Evolutionary conservation across 495 filamentous ascomycete genomes (phyloP).

Genomic region (Podospora bellae-mahoneyi): DNA sequence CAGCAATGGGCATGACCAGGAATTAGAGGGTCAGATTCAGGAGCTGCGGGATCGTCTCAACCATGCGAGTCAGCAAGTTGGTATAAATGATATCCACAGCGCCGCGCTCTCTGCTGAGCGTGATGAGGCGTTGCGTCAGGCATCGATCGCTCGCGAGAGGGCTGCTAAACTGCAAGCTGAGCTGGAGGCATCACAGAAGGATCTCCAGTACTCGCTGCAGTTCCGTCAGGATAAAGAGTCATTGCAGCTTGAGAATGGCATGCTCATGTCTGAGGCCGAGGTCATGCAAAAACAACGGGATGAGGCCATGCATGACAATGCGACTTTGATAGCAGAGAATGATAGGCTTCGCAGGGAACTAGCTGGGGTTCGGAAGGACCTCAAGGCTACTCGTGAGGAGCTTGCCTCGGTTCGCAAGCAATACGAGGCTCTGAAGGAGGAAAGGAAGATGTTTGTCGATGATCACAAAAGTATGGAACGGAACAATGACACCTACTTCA

Average conservation of each 20-base stretch:
- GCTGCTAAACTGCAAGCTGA: slow-evolving; percentile 45
- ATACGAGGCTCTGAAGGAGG: slow-evolving; percentile 31
- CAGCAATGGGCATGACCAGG: slow-evolving; percentile 31
- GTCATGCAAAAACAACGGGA: slow-evolving; percentile 31
- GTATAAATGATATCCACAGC: slow-evolving; percentile 46
- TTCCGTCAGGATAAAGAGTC: slow-evolving; percentile 34
- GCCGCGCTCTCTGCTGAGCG: slow-evolving; percentile 45
- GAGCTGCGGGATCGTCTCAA: slow-evolving; percentile 42
- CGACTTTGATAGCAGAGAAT: slow-evolving; percentile 32
- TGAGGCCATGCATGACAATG: slow-evolving; percentile 26
- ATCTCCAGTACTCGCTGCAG: slow-evolving; percentile 35
- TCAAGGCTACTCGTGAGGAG: slow-evolving; percentile 35
- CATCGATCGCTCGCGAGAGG: slow-evolving; percentile 40
- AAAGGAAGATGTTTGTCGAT: slow-evolving; percentile 39
- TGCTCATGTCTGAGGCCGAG: slow-evolving; percentile 35
- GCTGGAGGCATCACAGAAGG: slow-evolving; percentile 37
- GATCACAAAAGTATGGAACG: slow-evolving; percentile 45
- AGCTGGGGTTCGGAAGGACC: slow-evolving; percentile 34
- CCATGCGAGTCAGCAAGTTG: slow-evolving; percentile 45
- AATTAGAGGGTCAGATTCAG: slow-evolving; percentile 44
- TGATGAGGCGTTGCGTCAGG: slow-evolving; percentile 45
- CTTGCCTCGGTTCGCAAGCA: slow-evolving; percentile 35
- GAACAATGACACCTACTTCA: slow-evolving; percentile 46
- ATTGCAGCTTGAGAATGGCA: slow-evolving; percentile 35
- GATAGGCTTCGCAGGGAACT: slow-evolving; percentile 39